These are phyloP conservation scores for Sporisorium sorghi DNA, from an alignment of 1,284 basidiomycete species.

Conservation along the genomic window DNA sequence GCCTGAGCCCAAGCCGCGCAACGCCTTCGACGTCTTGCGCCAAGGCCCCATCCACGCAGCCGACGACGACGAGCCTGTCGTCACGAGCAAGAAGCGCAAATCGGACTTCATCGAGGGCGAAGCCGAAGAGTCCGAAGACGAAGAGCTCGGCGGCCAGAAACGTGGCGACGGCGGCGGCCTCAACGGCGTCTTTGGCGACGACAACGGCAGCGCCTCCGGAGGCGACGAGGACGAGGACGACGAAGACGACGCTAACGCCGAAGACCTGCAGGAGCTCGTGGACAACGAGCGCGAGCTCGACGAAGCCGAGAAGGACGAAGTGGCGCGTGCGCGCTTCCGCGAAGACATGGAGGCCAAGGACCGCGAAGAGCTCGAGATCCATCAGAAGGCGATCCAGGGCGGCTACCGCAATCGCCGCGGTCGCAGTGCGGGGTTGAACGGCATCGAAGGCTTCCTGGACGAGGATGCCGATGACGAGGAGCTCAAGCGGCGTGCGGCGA, in stretches of 20 bases:
- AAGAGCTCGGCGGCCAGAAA: constrained; percentile 44
- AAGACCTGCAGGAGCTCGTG: constrained; percentile 62
- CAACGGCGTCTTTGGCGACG: constrained; percentile 60
- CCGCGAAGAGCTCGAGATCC: constrained; percentile 54
- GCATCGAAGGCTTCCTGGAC: constrained; percentile 60
- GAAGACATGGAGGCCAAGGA: constrained; percentile 60
- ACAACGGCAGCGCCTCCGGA: constrained; percentile 24
- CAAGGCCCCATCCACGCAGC: background rate
- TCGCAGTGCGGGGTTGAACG: constrained; percentile 33
- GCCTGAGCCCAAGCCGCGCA: constrained; percentile 29
- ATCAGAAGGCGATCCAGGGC: constrained; percentile 58
- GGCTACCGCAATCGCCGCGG: constrained; percentile 51
- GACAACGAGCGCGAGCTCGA: constrained; percentile 63
- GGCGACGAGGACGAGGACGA: constrained; percentile 51
- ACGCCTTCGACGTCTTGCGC: constrained; percentile 37
- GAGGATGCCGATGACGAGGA: constrained; percentile 66
- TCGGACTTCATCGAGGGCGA: constrained; percentile 64
- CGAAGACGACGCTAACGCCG: constrained; percentile 58
- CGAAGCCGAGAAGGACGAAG: constrained; percentile 60
- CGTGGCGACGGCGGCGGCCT: constrained; percentile 56
- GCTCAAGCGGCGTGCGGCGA: constrained; percentile 37
- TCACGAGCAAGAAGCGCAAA: constrained; percentile 42
- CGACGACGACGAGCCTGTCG: background rate
- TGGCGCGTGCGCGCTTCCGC: constrained; percentile 52
- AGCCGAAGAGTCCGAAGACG: constrained; percentile 68